phyloP scores from a whole-genome alignment of 768 basidiomycete genomes.

The Mycena chlorophos region DNA sequence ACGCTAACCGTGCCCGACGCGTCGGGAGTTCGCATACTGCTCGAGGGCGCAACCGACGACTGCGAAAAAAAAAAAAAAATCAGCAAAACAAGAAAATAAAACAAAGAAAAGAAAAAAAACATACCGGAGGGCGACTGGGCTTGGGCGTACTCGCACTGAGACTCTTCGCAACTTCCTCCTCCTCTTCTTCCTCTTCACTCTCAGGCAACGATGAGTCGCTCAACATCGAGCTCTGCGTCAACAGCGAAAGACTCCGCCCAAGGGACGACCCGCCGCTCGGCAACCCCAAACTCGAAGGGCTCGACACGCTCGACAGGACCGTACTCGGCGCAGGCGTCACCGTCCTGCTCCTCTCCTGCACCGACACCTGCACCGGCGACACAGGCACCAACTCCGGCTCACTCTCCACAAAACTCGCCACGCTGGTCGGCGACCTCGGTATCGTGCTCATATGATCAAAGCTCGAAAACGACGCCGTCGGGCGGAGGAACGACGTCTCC shows the following conservation, averaged over 20 bases:
- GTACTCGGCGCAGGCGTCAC: constrained; percentile 5
- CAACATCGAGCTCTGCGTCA: constrained; percentile 17
- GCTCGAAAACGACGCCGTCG: constrained; percentile 49
- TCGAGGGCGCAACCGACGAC: constrained; percentile 33
- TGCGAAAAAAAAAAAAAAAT: constrained; percentile 19
- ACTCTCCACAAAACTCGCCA: constrained; percentile 38
- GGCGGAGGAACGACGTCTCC: constrained; percentile 73
- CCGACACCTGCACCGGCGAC: constrained; percentile 19
- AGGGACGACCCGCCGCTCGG: constrained; percentile 13
- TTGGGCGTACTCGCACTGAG: constrained; percentile 21
- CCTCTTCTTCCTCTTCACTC: constrained; percentile 12
- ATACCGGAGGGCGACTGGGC: constrained; percentile 28
- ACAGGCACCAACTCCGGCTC: constrained; percentile 32
- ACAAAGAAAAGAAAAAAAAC: constrained; percentile 7
- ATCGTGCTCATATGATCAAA: constrained; percentile 46
- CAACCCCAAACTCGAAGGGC: constrained; percentile 16
- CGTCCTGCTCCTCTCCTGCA: no score
- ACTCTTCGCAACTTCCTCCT: constrained; percentile 7
- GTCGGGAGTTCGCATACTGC: constrained; percentile 39
- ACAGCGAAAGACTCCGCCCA: constrained; percentile 13
- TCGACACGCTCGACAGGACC: constrained; percentile 17
- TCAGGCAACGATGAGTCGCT: constrained; percentile 14
- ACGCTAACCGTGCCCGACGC: constrained; percentile 39
- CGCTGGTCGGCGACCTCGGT: constrained; percentile 35
- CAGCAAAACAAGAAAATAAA: background rate